Conservation (phyloP, 2,329 filamentous ascomycete species). For the Monosporascus sp. region DNA sequence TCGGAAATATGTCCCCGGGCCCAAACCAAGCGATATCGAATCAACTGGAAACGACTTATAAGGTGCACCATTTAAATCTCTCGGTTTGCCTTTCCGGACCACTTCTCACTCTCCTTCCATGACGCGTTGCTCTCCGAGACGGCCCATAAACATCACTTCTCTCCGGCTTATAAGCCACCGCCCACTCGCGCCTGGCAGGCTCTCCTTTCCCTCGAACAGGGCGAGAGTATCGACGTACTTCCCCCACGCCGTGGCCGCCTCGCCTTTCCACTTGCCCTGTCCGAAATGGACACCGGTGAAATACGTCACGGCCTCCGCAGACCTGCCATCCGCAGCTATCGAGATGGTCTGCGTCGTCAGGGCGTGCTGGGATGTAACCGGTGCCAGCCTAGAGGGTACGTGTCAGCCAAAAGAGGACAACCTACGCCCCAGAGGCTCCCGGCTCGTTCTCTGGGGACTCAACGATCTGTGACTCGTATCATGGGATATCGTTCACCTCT, state of each 20-base stretch:
- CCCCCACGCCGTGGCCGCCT: constrained; percentile 6
- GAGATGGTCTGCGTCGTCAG: constrained; percentile 8
- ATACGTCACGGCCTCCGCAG: constrained; percentile 5
- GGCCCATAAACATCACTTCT: neutral
- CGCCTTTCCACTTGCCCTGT: constrained; percentile 5
- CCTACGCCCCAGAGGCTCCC: too few species aligned
- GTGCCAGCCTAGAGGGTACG: constrained; percentile 1
- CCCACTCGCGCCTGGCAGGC: constrained; percentile 2
- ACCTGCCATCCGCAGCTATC: constrained; percentile 3
- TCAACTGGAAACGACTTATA: too few species aligned
- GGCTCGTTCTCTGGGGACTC: too few species aligned
- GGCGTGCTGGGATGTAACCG: constrained; percentile 5
- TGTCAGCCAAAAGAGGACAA: neutral
- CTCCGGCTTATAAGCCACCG: constrained; percentile 3
- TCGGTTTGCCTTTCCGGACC: too few species aligned
- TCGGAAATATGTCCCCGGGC: too few species aligned
- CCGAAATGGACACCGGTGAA: constrained; percentile 9
- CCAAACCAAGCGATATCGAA: too few species aligned
- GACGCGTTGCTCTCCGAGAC: constrained; percentile 2
- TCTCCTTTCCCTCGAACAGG: neutral
- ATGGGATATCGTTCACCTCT: neutral
- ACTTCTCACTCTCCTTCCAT: constrained; percentile 2
- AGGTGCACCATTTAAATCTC: too few species aligned
- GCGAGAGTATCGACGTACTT: constrained; percentile 4
- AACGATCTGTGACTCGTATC: neutral